A percentile compares a stretch with the other conserved stretches of the same genome.
phyloP scores from a whole-genome alignment of 441 rosid genomes.

The Flueggea neowawraea region DNA sequence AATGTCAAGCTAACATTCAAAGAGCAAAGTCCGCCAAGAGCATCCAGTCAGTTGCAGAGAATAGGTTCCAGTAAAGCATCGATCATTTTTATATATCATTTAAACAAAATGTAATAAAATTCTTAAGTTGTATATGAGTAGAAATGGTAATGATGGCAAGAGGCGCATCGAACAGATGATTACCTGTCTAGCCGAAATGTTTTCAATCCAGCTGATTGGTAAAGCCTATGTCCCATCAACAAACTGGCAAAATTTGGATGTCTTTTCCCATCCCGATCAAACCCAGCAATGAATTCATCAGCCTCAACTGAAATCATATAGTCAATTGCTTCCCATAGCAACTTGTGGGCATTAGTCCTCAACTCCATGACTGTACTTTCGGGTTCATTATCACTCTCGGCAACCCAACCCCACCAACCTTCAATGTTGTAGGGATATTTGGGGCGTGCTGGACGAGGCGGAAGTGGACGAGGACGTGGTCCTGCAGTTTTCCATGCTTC shows the following conservation, averaged over 20 bases:
- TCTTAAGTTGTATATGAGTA: too few species aligned
- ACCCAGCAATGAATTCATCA: constrained; percentile 91
- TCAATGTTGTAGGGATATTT: constrained; percentile 85
- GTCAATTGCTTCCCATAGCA: constrained; percentile 97
- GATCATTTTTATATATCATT: neutral
- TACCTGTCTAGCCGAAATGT: constrained; percentile 95
- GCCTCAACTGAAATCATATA: constrained; percentile 85
- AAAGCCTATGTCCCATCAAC: constrained; percentile 93
- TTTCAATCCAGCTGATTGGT: constrained; percentile 80
- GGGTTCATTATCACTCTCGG: constrained; percentile 98
- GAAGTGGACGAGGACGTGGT: constrained; percentile 94
- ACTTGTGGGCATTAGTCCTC: constrained; percentile 95
- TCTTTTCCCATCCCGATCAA: constrained; percentile 87
- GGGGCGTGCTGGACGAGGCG: constrained; percentile 88
- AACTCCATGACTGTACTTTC: constrained; percentile 93
- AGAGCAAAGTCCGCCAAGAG: too few species aligned
- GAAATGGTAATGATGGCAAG: too few species aligned
- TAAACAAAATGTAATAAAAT: too few species aligned
- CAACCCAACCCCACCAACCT: constrained; percentile 99
- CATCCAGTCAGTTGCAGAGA: too few species aligned
- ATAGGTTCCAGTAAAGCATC: too few species aligned
- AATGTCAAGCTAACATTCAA: neutral
- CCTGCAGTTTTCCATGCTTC: constrained; percentile 60
- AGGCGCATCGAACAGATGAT: neutral
- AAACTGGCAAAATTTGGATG: constrained; percentile 90